Evolutionary conservation across 1,139 yeast genomes (phyloP), one percentile per base, ranked within the genome.

Genomic region (Geotrichum phurueaensis): DNA sequence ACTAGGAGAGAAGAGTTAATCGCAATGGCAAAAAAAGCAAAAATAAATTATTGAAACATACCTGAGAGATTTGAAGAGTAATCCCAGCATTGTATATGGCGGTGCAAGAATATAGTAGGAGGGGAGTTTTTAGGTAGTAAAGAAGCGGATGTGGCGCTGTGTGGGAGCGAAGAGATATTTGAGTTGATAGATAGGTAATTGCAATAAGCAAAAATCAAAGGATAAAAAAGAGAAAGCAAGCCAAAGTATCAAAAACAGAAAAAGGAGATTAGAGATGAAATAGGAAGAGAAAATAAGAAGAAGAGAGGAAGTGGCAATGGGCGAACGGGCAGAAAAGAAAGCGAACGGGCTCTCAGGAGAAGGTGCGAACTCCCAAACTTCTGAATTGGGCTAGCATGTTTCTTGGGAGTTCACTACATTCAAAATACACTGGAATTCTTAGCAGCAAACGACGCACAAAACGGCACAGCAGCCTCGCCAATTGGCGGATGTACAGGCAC

Each of bases 31-130:
- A 18, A n/a, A 25, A 15, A 20, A 1, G 22, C 33, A n/a, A 51
- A 9, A 33, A 20, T 33, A 22, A 22, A 2, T 23, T 20, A 22
- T 12, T 27, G 31, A 18, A 20, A 10, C 66, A 50, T 58, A 66
- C 69, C 67, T 62, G 15, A 65, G 57, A 33, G 62, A 58, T 33
- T 59, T 61, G 54, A 67, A 61, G 18, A 65, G 52, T 20, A 66
- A 53, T 22, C 66, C 69, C 59, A 67, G 59, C 69, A 67, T 67
- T 39, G 53, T 39, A 23, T 13, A 53, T 10, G 20, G 18, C n/a
- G 31, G 47, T 51, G 22, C 20, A 39, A 15, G 6, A 39, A 39
- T 3, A 13, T 36, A n/a, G 43, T 39, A 13, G 5, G 18, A 15
- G 18, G 45, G 45, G 18, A n/a, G n/a, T n/a, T 27, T 27, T 27